Evolutionary conservation across 106 monocot genomes (phyloP).

Genomic region (Platanthera guangdongensis): DNA sequence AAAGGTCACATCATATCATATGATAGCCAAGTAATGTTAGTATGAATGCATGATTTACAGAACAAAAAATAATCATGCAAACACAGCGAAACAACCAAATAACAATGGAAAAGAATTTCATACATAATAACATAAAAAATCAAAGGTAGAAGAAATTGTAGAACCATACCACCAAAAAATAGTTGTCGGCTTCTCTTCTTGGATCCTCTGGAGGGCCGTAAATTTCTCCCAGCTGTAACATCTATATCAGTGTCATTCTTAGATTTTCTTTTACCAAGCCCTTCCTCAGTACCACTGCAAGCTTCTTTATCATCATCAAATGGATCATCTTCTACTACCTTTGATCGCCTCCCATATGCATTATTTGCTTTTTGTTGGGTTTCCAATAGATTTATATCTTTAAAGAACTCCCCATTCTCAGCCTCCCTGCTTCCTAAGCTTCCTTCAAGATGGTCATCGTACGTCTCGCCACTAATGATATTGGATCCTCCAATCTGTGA

Average conservation of each 20-base stretch:
- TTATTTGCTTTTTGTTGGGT: conserved; percentile 34
- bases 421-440: conserved; percentile 93
- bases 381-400: conserved; percentile 26
- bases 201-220: conserved; percentile 29
- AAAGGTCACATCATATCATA: background rate
- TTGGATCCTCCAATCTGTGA: conserved; percentile 53
- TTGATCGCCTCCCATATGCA: conserved; percentile 36
- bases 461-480: conserved; percentile 18
- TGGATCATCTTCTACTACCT: conserved; percentile 23
- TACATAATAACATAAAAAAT: background rate
- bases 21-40: background rate
- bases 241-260: conserved; percentile 45
- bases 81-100: background rate
- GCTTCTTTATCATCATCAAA: conserved; percentile 87
- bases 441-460: conserved; percentile 57
- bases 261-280: conserved; percentile 29
- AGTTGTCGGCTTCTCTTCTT: conserved; percentile 63
- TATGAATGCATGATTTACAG: background rate
- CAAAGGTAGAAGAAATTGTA: conserved; percentile 3
- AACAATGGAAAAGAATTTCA: background rate
- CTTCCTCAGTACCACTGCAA: conserved; percentile 98
- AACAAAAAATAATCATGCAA: background rate
- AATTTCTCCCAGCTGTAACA: conserved; percentile 19
- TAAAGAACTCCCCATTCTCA: conserved; percentile 79
- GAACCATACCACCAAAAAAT: conserved; percentile 56